These are phyloP conservation scores for Yamadazyma buinensis DNA, from an alignment of 1,139 yeast genomes.

Conservation along the genomic window DNA sequence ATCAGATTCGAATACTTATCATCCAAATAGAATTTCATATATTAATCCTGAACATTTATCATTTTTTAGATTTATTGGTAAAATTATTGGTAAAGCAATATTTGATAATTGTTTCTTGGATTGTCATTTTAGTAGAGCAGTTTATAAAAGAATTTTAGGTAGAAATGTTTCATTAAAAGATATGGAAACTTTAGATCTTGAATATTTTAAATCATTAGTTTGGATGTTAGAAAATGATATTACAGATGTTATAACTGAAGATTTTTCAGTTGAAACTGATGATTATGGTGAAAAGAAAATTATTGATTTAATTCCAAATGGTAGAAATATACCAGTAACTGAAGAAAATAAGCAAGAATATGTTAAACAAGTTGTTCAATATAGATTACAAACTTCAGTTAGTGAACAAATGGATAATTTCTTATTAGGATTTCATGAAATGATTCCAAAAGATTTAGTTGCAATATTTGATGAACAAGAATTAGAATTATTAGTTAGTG, in stretches of 20 bases:
- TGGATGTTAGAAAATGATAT: constrained; percentile 98
- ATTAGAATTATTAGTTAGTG: constrained; percentile 85
- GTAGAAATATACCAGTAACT: constrained; percentile 80
- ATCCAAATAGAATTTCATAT: constrained; percentile 90
- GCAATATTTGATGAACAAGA: constrained; percentile 95
- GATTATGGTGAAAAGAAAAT: constrained; percentile 88
- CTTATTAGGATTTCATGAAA: constrained; percentile 83
- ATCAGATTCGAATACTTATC: constrained; percentile 90
- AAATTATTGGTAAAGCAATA: constrained; percentile 92
- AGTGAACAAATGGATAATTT: constrained; percentile 86
- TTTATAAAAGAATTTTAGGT: constrained; percentile 82
- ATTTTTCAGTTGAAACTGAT: constrained; percentile 89
- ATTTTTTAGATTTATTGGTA: constrained; percentile 91
- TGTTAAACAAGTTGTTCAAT: constrained; percentile 82
- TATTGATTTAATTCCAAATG: constrained; percentile 77
- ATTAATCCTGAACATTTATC: constrained; percentile 91
- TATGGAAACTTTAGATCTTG: constrained; percentile 91
- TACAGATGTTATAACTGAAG: constrained; percentile 95
- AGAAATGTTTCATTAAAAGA: constrained; percentile 83
- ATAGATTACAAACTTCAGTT: constrained; percentile 78
- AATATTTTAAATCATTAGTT: constrained; percentile 83
- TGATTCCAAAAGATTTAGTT: constrained; percentile 83
- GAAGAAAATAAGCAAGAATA: constrained; percentile 90
- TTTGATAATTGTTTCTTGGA: constrained; percentile 84
- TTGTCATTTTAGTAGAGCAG: constrained; percentile 94